A percentile compares a stretch with the other conserved stretches of the same genome.
These are phyloP conservation scores for Raffaelea ambrosiae DNA, from an alignment of 2,329 filamentous ascomycete species.

Conservation along the genomic window DNA sequence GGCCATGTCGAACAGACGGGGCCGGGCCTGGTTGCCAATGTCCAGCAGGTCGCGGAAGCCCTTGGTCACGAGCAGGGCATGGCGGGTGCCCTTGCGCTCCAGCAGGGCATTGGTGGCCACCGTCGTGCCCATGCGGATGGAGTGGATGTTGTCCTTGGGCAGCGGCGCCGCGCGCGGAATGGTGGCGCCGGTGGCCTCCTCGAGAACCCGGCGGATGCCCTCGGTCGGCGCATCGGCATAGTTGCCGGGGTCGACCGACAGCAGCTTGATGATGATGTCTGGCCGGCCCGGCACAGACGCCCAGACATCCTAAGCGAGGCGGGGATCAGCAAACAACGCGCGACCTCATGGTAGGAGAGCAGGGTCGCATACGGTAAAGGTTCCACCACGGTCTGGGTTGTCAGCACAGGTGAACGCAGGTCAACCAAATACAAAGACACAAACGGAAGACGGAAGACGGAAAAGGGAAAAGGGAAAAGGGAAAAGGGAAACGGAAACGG, in stretches of 20 bases:
- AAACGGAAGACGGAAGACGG: too few species aligned
- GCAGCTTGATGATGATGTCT: conserved; percentile 29
- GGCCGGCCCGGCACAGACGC: conserved; percentile 56
- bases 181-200: conserved; percentile 30
- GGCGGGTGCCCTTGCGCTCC: conserved; percentile 81
- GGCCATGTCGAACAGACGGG: conserved; percentile 85
- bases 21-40: conserved; percentile 84
- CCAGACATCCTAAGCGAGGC: conserved; percentile 81
- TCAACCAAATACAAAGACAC: too few species aligned
- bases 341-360: too few species aligned
- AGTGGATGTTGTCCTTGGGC: conserved; percentile 31
- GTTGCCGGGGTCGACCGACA: too few species aligned
- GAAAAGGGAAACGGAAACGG: too few species aligned
- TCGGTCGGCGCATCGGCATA: conserved; percentile 4
- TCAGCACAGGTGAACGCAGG: too few species aligned
- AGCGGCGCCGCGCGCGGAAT: conserved; percentile 43
- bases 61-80: conserved; percentile 76
- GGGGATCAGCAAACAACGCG: too few species aligned
- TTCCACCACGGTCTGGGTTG: conserved; percentile 60
- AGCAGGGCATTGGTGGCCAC: conserved; percentile 87
- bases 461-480: too few species aligned
- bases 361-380: too few species aligned
- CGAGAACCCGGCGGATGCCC: conserved; percentile 3
- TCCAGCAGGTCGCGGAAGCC: conserved; percentile 81
- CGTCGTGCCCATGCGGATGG: conserved; percentile 91